Base-by-base conservation (phyloP, 805 yeast genomes). In the Alloascoidea hylecoeti region DNA sequence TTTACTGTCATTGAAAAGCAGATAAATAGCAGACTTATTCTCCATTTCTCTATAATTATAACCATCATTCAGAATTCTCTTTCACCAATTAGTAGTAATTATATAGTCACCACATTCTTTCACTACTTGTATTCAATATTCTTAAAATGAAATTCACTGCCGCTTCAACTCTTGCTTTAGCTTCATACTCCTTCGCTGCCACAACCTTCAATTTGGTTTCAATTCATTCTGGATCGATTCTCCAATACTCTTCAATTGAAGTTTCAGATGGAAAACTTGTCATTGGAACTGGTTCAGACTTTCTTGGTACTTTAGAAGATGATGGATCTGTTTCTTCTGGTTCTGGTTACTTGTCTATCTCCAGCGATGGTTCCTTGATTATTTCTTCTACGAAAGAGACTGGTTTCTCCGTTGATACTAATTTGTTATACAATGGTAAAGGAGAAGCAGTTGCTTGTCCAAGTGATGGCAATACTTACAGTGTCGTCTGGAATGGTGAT, bases 81-180 rank as follows among this genome's bases (percentile, higher is more conserved):
- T n/a, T n/a, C n/a, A n/a, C n/a, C n/a, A n/a, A n/a, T n/a, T n/a
- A n/a, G n/a, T n/a, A n/a, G n/a, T n/a, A n/a, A n/a, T n/a, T n/a
- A n/a, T n/a, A n/a, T n/a, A n/a, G n/a, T n/a, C n/a, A n/a, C n/a
- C n/a, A n/a, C n/a, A n/a, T n/a, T n/a, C n/a, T n/a, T n/a, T n/a
- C n/a, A n/a, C n/a, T n/a, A n/a, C n/a, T n/a, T n/a, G n/a, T n/a
- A n/a, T n/a, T n/a, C 30, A 9, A 23, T 23, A 23, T n/a, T 9
- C n/a, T 23, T 14, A 38, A 16, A 3, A 39, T 39, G 41, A 19
- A 38, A 23, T 37, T 38, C 32, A 4, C 41, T 17, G n/a, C 40
- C 6, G 15, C 32, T 13, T 16, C 16, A 30, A 15, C 16, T 15
- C 15, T 28, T 28, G 66, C 66, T 52, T 45, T 38, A 6, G 23